phyloP scores from a whole-genome alignment of 139 green algal species.

The Micractinium conductrix region DNA sequence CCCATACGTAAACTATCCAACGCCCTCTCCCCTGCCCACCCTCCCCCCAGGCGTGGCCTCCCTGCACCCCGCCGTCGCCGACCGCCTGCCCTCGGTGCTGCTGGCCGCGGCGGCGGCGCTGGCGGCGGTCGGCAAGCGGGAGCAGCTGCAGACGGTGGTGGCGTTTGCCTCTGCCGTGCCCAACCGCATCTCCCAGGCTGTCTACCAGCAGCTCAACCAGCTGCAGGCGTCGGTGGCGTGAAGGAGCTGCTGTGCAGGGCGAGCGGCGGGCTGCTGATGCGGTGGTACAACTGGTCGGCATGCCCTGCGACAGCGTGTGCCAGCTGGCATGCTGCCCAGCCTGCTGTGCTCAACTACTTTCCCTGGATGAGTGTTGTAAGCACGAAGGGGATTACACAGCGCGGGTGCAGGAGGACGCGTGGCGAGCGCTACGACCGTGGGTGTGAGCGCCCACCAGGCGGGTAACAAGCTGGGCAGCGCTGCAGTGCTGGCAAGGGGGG shows the following conservation, averaged over 20 bases:
- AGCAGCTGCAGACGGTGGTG: constrained; percentile 41
- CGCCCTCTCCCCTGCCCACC: neutral
- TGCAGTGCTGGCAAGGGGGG: too few relatives aligned
- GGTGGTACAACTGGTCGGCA: too few relatives aligned
- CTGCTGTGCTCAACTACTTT: neutral
- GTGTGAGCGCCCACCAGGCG: too few relatives aligned
- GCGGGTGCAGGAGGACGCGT: too few relatives aligned
- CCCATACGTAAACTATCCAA: neutral
- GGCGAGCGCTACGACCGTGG: too few relatives aligned
- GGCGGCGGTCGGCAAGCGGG: constrained; percentile 22
- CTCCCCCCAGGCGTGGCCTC: neutral
- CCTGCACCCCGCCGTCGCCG: constrained; percentile 47
- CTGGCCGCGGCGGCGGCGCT: constrained; percentile 43
- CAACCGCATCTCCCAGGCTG: constrained; percentile 41
- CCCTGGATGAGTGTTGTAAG: too few relatives aligned
- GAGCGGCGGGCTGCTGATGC: too few relatives aligned
- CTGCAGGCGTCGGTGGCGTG: constrained; percentile 39
- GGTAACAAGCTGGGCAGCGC: too few relatives aligned
- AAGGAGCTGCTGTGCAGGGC: neutral
- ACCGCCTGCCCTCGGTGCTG: constrained; percentile 47
- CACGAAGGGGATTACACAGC: too few relatives aligned
- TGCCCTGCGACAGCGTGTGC: neutral
- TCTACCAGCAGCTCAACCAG: constrained; percentile 54
- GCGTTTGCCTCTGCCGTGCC: constrained; percentile 49
- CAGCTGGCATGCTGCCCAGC: too few relatives aligned